These are phyloP conservation scores for Chernovozyma aurita DNA, from an alignment of 1,139 yeast species.

Conservation along the genomic window DNA sequence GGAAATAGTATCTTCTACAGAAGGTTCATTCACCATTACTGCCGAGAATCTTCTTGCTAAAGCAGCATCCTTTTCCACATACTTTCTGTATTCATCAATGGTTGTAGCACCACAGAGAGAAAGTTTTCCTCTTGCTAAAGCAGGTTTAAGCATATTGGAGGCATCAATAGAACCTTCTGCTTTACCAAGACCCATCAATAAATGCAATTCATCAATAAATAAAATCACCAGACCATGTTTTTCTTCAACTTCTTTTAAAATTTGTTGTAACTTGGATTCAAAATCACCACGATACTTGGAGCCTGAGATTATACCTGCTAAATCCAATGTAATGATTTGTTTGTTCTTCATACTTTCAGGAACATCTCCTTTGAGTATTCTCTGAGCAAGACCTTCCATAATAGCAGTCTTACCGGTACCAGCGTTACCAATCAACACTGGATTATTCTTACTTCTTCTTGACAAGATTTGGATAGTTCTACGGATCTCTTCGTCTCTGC, in stretches of 20 bases:
- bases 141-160: slow-evolving; percentile 87
- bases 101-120: slow-evolving; percentile 98
- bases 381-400: slow-evolving; percentile 93
- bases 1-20: slow-evolving; percentile 86
- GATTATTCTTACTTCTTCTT: slow-evolving; percentile 90
- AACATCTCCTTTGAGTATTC: slow-evolving; percentile 86
- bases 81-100: slow-evolving; percentile 77
- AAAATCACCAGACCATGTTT: slow-evolving; percentile 74
- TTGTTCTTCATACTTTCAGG: slow-evolving; percentile 91
- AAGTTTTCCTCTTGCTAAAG: slow-evolving; percentile 85
- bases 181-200: slow-evolving; percentile 87
- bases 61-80: slow-evolving; percentile 90
- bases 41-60: slow-evolving; percentile 90
- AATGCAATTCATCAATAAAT: slow-evolving; percentile 90
- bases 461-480: slow-evolving; percentile 90
- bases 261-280: slow-evolving; percentile 82
- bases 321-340: slow-evolving; percentile 74
- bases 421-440: slow-evolving; percentile 90
- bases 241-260: slow-evolving; percentile 82
- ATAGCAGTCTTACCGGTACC: slow-evolving; percentile 98
- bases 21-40: slow-evolving; percentile 83
- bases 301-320: slow-evolving; percentile 88
- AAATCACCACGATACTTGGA: slow-evolving; percentile 95
- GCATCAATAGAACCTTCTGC: slow-evolving; percentile 97
- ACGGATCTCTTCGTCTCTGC: slow-evolving; percentile 91